phyloP scores from a whole-genome alignment of 169 alveolate genomes.

The Plasmodium relictum region DNA sequence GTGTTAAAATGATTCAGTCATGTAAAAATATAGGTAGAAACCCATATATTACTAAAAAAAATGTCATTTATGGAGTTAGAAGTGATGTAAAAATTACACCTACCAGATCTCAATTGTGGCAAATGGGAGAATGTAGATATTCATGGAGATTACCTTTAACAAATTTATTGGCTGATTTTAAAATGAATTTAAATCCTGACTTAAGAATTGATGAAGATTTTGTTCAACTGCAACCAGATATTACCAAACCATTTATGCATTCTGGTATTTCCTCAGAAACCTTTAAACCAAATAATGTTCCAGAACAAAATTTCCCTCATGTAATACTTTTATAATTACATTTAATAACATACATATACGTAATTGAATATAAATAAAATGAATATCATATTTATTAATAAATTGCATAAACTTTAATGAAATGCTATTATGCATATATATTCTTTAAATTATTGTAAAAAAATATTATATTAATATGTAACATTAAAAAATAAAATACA shows the following conservation, averaged over 20 bases:
- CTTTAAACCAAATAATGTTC: slow-evolving; percentile 53
- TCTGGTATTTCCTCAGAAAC: slow-evolving; percentile 77
- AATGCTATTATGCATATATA: too few species aligned
- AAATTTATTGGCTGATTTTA: slow-evolving; percentile 84
- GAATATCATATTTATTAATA: too few species aligned
- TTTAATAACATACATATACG: too few species aligned
- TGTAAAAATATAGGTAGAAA: slow-evolving; percentile 85
- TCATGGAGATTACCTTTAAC: slow-evolving; percentile 86
- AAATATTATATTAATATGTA: too few species aligned
- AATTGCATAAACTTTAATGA: too few species aligned
- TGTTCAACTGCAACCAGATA: slow-evolving; percentile 69
- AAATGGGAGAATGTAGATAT: slow-evolving; percentile 79
- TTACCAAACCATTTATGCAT: slow-evolving; percentile 75
- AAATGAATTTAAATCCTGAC: slow-evolving; percentile 62
- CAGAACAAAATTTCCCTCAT: slow-evolving; percentile 65
- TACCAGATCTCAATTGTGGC: slow-evolving; percentile 76
- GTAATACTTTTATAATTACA: background rate
- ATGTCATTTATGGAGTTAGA: slow-evolving; percentile 85
- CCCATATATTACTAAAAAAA: slow-evolving; percentile 89
- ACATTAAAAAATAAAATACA: too few species aligned
- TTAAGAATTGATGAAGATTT: slow-evolving; percentile 68
- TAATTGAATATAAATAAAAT: too few species aligned
- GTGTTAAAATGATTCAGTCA: slow-evolving; percentile 90
- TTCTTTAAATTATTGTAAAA: too few species aligned
- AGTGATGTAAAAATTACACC: slow-evolving; percentile 79